Base-by-base conservation (phyloP, 768 basidiomycete species). In the Tubosaeta sp. region DNA sequence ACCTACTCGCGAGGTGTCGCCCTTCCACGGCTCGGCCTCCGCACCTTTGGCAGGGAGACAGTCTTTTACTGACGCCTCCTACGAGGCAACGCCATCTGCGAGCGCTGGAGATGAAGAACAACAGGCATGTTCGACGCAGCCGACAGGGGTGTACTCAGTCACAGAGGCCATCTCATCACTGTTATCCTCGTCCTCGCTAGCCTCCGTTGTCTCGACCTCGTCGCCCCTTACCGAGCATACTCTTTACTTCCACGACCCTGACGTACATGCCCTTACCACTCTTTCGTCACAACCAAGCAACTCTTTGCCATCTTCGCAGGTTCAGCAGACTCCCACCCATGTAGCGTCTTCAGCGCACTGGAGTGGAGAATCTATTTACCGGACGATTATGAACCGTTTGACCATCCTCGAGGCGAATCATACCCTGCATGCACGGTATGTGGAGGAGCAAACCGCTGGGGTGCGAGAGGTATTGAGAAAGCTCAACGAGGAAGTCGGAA, bases 361-460 rank as follows among this genome's bases (percentile, higher is more conserved):
- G 49, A 44, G 59, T 12, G 90, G 90, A 21, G 96, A 99, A 66
- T 94, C 92, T 2, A 94, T 99, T 57, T 98, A 96, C 61, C 86
- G 93, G 8, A 90, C 87, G 12, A 99, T 98, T 58, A 94, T 94
- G 83, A 95, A 96, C 59, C 85, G 94, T 7, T 77, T 99, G 11
- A 80, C 82, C 3, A 80, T 82, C 6, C 77, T 98, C 13, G 94
- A 98, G 67, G 79, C 79, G 9, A 96, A 94, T 59, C 87, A 93
- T 43, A 90, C 90, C 0, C 75, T 97, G 4, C 86, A 90, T 39
- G 79, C 84, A 19, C 69, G 83, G 16, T 98, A 96, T 63, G 84
- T 96, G 12, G 93, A 94, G 59, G 92, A 94, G 62, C 95, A 98
- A 61, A 87, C 84, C 0, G 68, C 77, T 13, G 80, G 82, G 27